A percentile compares a stretch with the other conserved stretches of the same genome.
Conservation (phyloP, 768 basidiomycete species). For the Suillus subluteus region DNA sequence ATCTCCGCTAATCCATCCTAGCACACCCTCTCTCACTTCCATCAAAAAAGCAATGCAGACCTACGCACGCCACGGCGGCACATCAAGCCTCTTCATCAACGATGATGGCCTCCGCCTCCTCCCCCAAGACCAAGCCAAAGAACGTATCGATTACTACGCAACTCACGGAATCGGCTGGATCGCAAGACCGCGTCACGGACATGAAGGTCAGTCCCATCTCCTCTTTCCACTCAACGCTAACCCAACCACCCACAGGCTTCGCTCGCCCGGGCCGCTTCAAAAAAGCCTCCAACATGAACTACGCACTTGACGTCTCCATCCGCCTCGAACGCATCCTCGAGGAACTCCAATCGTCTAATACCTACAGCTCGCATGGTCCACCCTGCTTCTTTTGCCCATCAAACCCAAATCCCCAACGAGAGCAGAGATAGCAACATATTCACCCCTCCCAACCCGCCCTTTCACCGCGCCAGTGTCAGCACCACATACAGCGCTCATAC, state of each 20-base stretch:
- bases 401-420: neutral
- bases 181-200: slow-evolving; percentile 57
- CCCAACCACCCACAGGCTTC: slow-evolving; percentile 40
- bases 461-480: slow-evolving; percentile 21
- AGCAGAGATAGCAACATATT: neutral
- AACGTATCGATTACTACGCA: slow-evolving; percentile 56
- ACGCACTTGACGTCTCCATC: slow-evolving; percentile 54
- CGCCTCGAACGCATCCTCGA: slow-evolving; percentile 37
- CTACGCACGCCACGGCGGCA: slow-evolving; percentile 68
- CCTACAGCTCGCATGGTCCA: slow-evolving; percentile 18
- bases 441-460: slow-evolving; percentile 2
- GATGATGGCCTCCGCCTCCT: slow-evolving; percentile 65
- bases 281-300: slow-evolving; percentile 94
- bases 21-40: slow-evolving; percentile 53
- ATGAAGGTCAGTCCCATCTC: slow-evolving; percentile 42
- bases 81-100: slow-evolving; percentile 59
- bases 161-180: slow-evolving; percentile 63
- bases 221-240: slow-evolving; percentile 48
- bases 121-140: slow-evolving; percentile 46
- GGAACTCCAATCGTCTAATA: slow-evolving; percentile 27
- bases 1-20: slow-evolving; percentile 11
- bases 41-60: slow-evolving; percentile 65
- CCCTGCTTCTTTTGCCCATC: slow-evolving; percentile 28
- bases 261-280: slow-evolving; percentile 79
- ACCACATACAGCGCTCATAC: slow-evolving; percentile 28